Evolutionary conservation across 352 stramenopile species (phyloP).

Genomic region (Pythium brachiatum): DNA sequence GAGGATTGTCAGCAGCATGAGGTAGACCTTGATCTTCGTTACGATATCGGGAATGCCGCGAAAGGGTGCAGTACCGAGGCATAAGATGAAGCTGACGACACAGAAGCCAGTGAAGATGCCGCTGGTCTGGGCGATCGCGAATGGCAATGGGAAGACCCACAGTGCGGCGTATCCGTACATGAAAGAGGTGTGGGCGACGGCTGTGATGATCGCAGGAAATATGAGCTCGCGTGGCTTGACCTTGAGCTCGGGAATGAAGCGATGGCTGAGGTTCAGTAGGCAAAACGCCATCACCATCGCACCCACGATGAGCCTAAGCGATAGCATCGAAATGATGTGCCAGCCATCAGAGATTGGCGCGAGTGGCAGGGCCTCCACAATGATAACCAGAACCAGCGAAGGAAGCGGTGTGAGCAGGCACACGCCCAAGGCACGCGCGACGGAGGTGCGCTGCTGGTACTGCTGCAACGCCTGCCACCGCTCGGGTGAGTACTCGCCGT

Average conservation of each 20-base stretch:
- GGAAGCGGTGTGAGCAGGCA: neutral
- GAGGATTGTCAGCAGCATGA: neutral
- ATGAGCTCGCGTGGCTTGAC: neutral
- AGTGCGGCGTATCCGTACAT: neutral
- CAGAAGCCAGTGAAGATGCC: neutral
- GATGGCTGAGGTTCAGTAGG: neutral
- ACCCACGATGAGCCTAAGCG: neutral
- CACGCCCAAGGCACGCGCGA: neutral
- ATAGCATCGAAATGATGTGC: neutral
- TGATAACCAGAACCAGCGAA: neutral
- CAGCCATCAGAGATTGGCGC: neutral
- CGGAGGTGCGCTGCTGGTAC: neutral
- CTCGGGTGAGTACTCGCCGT: neutral
- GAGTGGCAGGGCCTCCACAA: neutral
- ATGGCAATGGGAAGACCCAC: slow-evolving; percentile 3
- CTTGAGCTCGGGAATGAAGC: slow-evolving; percentile 1
- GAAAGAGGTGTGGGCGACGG: neutral
- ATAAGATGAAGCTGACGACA: neutral
- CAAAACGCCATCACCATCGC: slow-evolving; percentile 8
- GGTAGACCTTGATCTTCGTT: neutral
- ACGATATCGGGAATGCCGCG: neutral
- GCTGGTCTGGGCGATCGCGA: neutral
- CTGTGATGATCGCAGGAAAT: neutral
- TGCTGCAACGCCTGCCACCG: neutral
- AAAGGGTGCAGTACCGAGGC: neutral